Base-by-base conservation (phyloP, 2,329 filamentous ascomycete species). In the Cladosporium sp. region DNA sequence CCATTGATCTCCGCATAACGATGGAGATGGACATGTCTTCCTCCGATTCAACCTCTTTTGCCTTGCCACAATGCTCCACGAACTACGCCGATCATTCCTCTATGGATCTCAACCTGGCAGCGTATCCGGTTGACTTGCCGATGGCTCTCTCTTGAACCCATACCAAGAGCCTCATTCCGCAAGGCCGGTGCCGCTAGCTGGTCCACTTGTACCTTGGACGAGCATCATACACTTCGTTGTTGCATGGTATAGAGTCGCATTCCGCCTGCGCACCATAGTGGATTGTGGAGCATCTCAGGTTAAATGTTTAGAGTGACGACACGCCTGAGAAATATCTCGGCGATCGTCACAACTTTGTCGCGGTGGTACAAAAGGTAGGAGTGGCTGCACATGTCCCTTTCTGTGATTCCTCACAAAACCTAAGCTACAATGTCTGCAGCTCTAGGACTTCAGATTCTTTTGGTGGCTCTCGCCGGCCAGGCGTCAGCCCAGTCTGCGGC, bases 371-470 rank as follows among this genome's bases (percentile, higher is more conserved):
- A 56, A 63, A 63, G 59, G 59, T 56, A 63, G 59, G 59, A 28
- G 30, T 21, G 25, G 16, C 16, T 25, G 49, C 59, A 26, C 18
- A 30, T 56, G 13, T 26, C 16, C 16, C 6, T 43, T 43, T 39
- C 34, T 32, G 26, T 8, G 8, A 39, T 25, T 46, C 32, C 23
- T 30, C 49, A 26, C 14, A 23, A 48, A 26, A 23, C 34, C 36
- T n/a, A 28, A 46, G 59, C 59, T 39, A 63, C 30, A 30, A 63
- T 63, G 59, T 63, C 59, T 54, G 59, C 59, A 56, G 59, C 59
- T 43, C n/a, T 63, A 21, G 59, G 59, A 54, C 56, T 58, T 43
- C 48, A 51, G 23, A 39, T 63, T 46, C 59, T 63, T 32, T 56
- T 63, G 59, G 49, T 49, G 59, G 59, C 59, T n/a, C 59, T 63